Percentiles rank a stretch among this genome's conserved stretches.
Conservation (phyloP, 495 filamentous ascomycete genomes). For the Darksidea phi region DNA sequence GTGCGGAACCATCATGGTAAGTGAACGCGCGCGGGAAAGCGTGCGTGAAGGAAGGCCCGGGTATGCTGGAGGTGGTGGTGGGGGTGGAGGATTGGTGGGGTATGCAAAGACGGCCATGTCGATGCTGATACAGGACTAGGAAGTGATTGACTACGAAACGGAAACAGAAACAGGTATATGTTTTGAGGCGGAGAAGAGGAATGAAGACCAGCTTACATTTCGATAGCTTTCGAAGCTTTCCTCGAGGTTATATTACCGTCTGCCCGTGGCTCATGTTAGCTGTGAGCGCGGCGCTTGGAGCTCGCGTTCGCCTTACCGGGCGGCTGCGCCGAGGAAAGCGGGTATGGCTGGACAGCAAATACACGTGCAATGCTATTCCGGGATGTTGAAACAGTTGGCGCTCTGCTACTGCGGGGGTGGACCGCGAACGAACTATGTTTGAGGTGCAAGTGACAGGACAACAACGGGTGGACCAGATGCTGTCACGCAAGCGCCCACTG, state of each 20-base stretch:
- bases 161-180: not conserved
- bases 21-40: constrained; percentile 33
- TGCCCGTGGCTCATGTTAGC: constrained; percentile 35
- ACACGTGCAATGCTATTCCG: not conserved
- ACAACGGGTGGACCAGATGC: constrained; percentile 13
- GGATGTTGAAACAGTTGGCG: constrained; percentile 31
- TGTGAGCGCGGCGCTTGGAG: not conserved
- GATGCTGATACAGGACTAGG: not conserved
- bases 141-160: not conserved
- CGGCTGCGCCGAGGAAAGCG: constrained; percentile 22
- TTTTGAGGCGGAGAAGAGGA: constrained; percentile 17
- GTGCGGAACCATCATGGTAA: constrained; percentile 34
- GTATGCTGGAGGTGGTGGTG: constrained; percentile 32
- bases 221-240: constrained; percentile 24
- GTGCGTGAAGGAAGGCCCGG: constrained; percentile 30
- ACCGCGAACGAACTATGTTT: constrained; percentile 18
- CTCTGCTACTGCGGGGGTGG: constrained; percentile 1
- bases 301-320: constrained; percentile 15
- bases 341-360: not conserved
- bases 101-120: constrained; percentile 35
- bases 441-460: constrained; percentile 1
- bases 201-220: constrained; percentile 44
- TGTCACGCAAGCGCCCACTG: constrained; percentile 21
- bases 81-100: constrained; percentile 16
- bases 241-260: constrained; percentile 31